A percentile compares a stretch with the other conserved stretches of the same genome.
Conservation (phyloP, 2,329 filamentous ascomycete genomes). For the Colletotrichum lini region DNA sequence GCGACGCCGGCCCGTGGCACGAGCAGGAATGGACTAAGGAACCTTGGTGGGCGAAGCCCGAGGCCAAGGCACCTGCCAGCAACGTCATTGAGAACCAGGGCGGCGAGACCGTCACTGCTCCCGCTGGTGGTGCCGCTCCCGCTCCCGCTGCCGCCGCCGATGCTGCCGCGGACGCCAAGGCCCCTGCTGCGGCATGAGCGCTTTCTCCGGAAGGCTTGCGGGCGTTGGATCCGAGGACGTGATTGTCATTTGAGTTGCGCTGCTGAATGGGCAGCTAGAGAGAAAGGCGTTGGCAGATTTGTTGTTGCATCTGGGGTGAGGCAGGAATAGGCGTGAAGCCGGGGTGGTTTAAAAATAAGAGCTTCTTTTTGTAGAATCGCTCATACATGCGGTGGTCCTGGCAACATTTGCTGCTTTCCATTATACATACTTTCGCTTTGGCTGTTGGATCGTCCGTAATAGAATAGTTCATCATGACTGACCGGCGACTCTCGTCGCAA, state of each 20-base stretch:
- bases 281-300: slow-evolving; percentile 37
- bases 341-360: slow-evolving; percentile 38
- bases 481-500: neutral
- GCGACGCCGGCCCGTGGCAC: slow-evolving; percentile 92
- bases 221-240: slow-evolving; percentile 1
- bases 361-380: slow-evolving; percentile 34
- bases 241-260: slow-evolving; percentile 38
- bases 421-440: slow-evolving; percentile 38
- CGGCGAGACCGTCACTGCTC: slow-evolving; percentile 54
- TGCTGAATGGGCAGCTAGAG: slow-evolving; percentile 36
- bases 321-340: slow-evolving; percentile 7
- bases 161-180: slow-evolving; percentile 52
- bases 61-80: slow-evolving; percentile 52
- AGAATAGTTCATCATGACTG: neutral
- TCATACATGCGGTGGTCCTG: slow-evolving; percentile 25
- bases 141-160: slow-evolving; percentile 52
- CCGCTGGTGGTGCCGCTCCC: slow-evolving; percentile 47
- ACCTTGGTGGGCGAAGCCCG: slow-evolving; percentile 73
- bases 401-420: slow-evolving; percentile 17
- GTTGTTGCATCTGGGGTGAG: slow-evolving; percentile 30
- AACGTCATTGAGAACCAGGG: slow-evolving; percentile 58
- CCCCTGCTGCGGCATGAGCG: slow-evolving; percentile 52
- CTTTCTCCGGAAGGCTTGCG: neutral
- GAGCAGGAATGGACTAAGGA: slow-evolving; percentile 77
- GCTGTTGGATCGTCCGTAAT: neutral